Evolutionary conservation across 2,329 filamentous ascomycete species (phyloP), one percentile per base, ranked within the genome.

Genomic region (Fusarium veterinarium): DNA sequence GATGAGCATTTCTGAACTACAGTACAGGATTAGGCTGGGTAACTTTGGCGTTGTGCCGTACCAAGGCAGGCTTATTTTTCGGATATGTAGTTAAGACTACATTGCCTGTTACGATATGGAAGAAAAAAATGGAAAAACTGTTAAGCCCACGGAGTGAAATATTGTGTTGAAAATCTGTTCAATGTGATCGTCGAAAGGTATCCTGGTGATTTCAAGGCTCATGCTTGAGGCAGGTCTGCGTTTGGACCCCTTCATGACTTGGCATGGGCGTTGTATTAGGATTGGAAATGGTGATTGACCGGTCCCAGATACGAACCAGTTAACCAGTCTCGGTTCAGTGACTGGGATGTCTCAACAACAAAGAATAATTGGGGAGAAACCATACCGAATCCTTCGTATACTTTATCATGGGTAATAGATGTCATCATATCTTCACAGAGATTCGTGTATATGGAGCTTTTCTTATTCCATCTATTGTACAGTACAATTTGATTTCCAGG

Each of bases 11-110:
- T 73, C 71, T 73, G 64, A 68, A 73, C 66, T 60, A 64, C 55
- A 69, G 67, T 58, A 71, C 67, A 69, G 71, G 71, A 71, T 67
- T 37, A 64, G 64, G 75, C 61, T 55, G 72, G 67, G 65, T 67
- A 72, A 72, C 67, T 72, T 73, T 60, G 75, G 73, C 71, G 75
- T 76, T 77, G 69, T 64, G 74, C 69, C 62, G 62, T 73, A 62
- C 61, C 66, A 52, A 57, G 64, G 64, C 64, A 69, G 58, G 51
- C 58, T 68, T 73, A 64, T 76, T 72, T 76, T 57, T 70, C 63
- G 51, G 46, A 72, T 65, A 56, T 60, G 69, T 75, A 61, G 67
- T 67, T 58, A 57, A 66, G 62, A 56, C 69, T 68, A 51, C 66
- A 67, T 44, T 71, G 60, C 65, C 62, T 64, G 69, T 76, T 75